Evolutionary conservation across 1,139 yeast genomes (phyloP).

Genomic region (Geotrichum cucujoidarum): DNA sequence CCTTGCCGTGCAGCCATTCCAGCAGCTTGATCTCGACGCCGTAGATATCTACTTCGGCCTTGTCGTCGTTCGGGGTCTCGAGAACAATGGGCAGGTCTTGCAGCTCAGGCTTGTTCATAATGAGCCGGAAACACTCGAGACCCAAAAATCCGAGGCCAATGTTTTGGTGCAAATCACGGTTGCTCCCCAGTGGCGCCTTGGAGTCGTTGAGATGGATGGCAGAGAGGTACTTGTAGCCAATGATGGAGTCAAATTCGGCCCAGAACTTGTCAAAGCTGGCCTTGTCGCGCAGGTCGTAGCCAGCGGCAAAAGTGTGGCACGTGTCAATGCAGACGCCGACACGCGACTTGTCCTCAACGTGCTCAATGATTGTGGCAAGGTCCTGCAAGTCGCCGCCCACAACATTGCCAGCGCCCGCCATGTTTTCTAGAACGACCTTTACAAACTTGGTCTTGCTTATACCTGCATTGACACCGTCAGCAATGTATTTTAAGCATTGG

Average conservation of each 20-base stretch:
- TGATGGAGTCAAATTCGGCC: conserved; percentile 60
- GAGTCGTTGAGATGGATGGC: conserved; percentile 92
- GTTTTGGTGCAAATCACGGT: conserved; percentile 85
- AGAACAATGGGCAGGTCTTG: conserved; percentile 71
- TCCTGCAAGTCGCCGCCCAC: conserved; percentile 82
- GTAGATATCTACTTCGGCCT: conserved; percentile 46
- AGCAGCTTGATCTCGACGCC: conserved; percentile 70
- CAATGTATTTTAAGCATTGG: conserved; percentile 61
- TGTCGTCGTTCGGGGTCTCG: conserved; percentile 76
- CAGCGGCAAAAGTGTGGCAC: conserved; percentile 94
- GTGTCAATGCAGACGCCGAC: conserved; percentile 95
- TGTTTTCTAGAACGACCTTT: conserved; percentile 85
- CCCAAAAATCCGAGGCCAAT: conserved; percentile 89
- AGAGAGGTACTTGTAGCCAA: conserved; percentile 70
- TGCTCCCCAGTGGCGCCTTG: conserved; percentile 86
- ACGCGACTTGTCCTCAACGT: conserved; percentile 70
- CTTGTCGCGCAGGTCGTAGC: conserved; percentile 72
- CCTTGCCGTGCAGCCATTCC: conserved; percentile 62
- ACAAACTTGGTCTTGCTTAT: conserved; percentile 69
- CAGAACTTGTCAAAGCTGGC: conserved; percentile 61
- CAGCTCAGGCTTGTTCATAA: conserved; percentile 65
- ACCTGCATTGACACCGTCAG: conserved; percentile 74
- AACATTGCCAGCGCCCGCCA: conserved; percentile 95
- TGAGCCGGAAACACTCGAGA: conserved; percentile 69
- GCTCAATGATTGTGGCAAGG: conserved; percentile 63